Conservation (phyloP, 495 filamentous ascomycete species). For the Chaetomium cochliodes region DNA sequence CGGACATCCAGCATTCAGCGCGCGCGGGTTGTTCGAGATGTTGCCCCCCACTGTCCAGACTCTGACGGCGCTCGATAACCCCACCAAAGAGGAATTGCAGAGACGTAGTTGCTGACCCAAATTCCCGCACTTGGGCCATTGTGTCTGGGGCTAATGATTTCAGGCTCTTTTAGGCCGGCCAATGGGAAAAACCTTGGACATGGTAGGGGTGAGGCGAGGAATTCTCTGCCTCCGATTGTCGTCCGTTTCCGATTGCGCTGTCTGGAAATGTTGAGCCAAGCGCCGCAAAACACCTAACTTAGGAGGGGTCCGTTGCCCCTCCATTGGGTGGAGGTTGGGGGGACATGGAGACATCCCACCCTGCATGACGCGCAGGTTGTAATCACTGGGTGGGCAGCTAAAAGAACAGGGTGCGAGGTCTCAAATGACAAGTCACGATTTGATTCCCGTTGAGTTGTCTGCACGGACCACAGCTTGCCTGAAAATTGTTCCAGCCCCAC, state of each 20-base stretch:
- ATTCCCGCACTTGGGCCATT: constrained; percentile 22
- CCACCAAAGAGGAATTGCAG: constrained; percentile 18
- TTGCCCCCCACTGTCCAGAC: constrained; percentile 23
- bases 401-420: not conserved
- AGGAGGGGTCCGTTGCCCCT: constrained; percentile 21
- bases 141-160: constrained; percentile 21
- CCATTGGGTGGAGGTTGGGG: constrained; percentile 17
- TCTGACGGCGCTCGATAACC: constrained; percentile 13
- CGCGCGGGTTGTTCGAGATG: no score
- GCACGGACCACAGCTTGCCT: no score
- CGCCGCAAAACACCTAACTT: not conserved
- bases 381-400: not conserved
- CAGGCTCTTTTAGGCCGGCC: constrained; percentile 24
- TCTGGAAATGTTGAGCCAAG: constrained; percentile 23
- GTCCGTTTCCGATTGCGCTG: constrained; percentile 12
- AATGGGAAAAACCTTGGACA: constrained; percentile 14
- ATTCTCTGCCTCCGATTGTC: constrained; percentile 25
- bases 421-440: no score
- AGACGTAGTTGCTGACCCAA: constrained; percentile 25
- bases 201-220: constrained; percentile 1
- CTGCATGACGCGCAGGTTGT: not conserved
- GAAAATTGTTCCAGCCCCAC: no score
- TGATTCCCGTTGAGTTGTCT: no score
- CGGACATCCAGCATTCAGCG: not conserved
- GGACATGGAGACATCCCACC: not conserved